phyloP scores from a whole-genome alignment of 2,329 filamentous ascomycete species.

The Stemphylium vesicarium region DNA sequence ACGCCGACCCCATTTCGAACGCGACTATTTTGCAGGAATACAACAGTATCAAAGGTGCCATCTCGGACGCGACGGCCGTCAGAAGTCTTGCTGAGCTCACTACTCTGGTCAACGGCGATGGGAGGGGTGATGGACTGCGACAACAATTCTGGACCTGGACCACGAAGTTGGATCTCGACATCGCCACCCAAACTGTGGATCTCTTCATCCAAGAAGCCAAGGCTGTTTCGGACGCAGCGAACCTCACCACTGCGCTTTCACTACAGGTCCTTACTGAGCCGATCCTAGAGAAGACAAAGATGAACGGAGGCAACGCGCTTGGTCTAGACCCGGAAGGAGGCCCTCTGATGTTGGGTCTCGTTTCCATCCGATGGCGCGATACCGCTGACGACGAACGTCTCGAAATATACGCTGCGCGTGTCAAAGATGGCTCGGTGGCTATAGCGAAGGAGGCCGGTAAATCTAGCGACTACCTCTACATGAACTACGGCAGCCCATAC shows the following conservation, averaged over 20 bases:
- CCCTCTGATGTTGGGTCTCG: conserved; percentile 26
- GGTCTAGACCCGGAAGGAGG: conserved; percentile 31
- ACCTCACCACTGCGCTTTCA: conserved; percentile 27
- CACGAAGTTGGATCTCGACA: conserved; percentile 30
- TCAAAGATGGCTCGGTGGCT: conserved; percentile 20
- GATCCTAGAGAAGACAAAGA: conserved; percentile 26
- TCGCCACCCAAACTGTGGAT: conserved; percentile 27
- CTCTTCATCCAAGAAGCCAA: conserved; percentile 33
- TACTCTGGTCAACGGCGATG: background rate
- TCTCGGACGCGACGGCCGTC: conserved; percentile 25
- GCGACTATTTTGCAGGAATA: conserved; percentile 36
- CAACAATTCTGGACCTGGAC: conserved; percentile 39
- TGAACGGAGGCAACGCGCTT: conserved; percentile 39
- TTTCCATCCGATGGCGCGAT: conserved; percentile 29
- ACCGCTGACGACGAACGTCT: conserved; percentile 31
- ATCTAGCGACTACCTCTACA: conserved; percentile 45
- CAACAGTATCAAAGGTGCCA: conserved; percentile 25
- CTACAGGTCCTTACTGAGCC: conserved; percentile 38
- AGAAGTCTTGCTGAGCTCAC: conserved; percentile 31
- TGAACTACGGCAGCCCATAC: conserved; percentile 56
- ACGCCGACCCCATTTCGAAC: conserved; percentile 31
- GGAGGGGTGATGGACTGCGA: conserved; percentile 17
- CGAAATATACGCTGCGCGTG: conserved; percentile 20
- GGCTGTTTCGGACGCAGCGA: conserved; percentile 20
- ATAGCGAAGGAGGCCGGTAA: conserved; percentile 14